Conservation (phyloP, 305 asterid genomes). For the Fraxinus platypoda region DNA sequence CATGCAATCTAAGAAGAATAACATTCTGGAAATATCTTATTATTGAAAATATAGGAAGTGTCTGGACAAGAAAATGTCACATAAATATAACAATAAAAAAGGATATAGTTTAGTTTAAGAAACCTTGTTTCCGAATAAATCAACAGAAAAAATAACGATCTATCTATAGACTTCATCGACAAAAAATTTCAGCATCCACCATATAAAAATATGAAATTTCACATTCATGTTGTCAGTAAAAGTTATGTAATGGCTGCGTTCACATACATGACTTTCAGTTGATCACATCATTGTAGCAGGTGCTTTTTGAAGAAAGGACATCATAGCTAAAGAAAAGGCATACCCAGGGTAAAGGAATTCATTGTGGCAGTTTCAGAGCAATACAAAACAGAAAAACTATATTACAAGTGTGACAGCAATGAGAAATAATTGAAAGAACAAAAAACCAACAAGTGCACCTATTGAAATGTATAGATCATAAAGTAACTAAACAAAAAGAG, state of each 20-base stretch:
- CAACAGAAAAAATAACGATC: neutral
- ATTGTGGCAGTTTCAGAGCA: slow-evolving; percentile 2
- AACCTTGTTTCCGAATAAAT: neutral
- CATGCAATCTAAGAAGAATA: neutral
- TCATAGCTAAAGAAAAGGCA: slow-evolving; percentile 8
- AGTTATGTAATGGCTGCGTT: neutral
- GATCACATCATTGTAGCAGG: neutral
- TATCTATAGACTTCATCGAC: neutral
- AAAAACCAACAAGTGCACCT: neutral
- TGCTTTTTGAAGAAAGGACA: neutral
- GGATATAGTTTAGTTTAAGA: neutral
- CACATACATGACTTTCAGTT: neutral
- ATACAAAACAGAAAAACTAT: slow-evolving; percentile 5
- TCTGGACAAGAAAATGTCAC: neutral
- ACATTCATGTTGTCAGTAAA: slow-evolving; percentile 7
- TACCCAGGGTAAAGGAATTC: neutral
- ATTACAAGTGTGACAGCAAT: slow-evolving; percentile 12
- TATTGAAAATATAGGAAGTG: neutral
- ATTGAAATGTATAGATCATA: neutral
- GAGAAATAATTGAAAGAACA: slow-evolving; percentile 8
- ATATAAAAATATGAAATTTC: neutral
- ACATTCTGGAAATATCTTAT: neutral
- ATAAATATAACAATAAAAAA: neutral
- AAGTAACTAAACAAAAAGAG: slow-evolving; percentile 5
- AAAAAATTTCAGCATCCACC: slow-evolving; percentile 15